Base-by-base conservation (phyloP, 148 eudicot species). In the Salicornia ramosissima region DNA sequence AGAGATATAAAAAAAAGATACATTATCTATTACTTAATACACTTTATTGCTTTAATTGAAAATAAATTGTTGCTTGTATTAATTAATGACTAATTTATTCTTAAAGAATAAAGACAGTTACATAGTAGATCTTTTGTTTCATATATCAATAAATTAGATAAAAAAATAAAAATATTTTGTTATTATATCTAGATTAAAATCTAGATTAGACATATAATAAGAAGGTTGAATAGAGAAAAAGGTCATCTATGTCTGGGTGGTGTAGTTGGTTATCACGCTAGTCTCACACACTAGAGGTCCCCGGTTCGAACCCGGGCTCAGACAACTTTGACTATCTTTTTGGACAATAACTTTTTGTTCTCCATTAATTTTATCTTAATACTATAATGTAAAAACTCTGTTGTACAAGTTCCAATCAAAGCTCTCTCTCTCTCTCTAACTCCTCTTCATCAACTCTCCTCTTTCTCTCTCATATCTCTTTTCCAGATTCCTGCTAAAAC, bases 221-320 rank as follows among this genome's bases (percentile, higher is more conserved):
- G n/a, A n/a, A n/a, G n/a, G n/a, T n/a, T n/a, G n/a, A n/a, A n/a
- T n/a, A n/a, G n/a, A n/a, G n/a, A n/a, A n/a, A n/a, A n/a, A n/a
- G n/a, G n/a, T 21, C 9, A 24, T 4, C 11, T 14, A 13, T 11
- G 64, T 39, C 39, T 33, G 84, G 87, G 88, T 86, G 89, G 91
- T 87, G 92, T 86, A 87, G 92, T 85, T 90, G 92, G 92, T 90
- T 89, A 89, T 86, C 91, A 83, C 88, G 91, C 85, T 89, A 87
- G 96, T 89, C 92, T 82, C 84, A 87, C 90, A 85, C 90, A 87
- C 88, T 80, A 84, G 82, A 85, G 95, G 95, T 87, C 91, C 78
- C 87, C 96, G 83, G 91, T 85, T 87, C 84, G 83, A 89, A 28
- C 69, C 91, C 80, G 88, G 84, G 91, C 88, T 49, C 53, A 49